Evolutionary conservation across 352 stramenopile genomes (phyloP).

Genomic region (Paralagenidium karlingii): DNA sequence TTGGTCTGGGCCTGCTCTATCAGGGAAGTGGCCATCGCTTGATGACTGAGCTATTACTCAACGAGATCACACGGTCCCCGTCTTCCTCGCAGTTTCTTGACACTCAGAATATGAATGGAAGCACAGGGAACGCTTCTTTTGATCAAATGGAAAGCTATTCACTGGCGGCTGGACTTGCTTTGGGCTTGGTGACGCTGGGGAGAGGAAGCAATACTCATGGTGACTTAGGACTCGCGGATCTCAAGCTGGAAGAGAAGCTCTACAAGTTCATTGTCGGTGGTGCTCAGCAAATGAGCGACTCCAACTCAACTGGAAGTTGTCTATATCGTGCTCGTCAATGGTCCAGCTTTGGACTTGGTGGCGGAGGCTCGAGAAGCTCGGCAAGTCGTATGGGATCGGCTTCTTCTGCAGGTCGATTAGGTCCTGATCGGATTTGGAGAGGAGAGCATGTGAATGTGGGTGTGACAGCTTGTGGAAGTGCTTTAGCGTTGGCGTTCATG

Average conservation of each 20-base stretch:
- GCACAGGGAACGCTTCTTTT: conserved; percentile 24
- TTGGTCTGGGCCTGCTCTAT: conserved; percentile 94
- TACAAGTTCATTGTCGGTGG: conserved; percentile 90
- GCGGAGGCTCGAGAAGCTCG: conserved; percentile 5
- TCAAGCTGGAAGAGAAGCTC: conserved; percentile 95
- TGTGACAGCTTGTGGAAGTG: conserved; percentile 89
- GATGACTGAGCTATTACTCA: conserved; percentile 96
- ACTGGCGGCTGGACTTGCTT: conserved; percentile 83
- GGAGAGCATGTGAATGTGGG: conserved; percentile 91
- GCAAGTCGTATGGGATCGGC: not conserved
- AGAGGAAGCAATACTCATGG: conserved; percentile 46
- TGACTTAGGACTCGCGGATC: conserved; percentile 87
- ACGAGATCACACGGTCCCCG: conserved; percentile 89
- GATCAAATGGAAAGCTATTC: conserved; percentile 92
- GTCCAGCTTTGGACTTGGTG: conserved; percentile 28
- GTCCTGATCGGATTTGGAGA: conserved; percentile 15
- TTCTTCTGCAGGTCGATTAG: conserved; percentile 6
- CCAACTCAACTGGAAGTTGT: conserved; percentile 32
- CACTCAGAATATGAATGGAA: conserved; percentile 8
- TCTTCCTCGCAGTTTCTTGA: conserved; percentile 56
- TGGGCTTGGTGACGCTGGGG: conserved; percentile 93
- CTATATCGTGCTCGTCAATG: conserved; percentile 61
- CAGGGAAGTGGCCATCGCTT: conserved; percentile 91
- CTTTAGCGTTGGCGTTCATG: conserved; percentile 93
- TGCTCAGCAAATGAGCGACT: conserved; percentile 28